These are phyloP conservation scores for Chaetomium cochliodes DNA, from an alignment of 495 filamentous ascomycete species.

Conservation along the genomic window DNA sequence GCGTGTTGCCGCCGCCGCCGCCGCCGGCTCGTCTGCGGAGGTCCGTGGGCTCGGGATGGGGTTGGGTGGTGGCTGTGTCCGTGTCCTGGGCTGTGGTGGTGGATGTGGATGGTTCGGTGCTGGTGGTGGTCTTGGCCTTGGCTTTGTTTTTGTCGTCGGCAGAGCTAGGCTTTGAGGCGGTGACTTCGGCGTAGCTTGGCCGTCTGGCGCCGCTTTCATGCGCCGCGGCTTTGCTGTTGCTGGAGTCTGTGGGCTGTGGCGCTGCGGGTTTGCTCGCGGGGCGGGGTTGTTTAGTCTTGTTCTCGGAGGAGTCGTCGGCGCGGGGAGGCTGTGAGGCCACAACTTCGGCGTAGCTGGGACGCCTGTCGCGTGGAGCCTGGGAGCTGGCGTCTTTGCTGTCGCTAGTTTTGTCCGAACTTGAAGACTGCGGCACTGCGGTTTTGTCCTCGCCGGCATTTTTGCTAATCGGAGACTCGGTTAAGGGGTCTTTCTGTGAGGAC, in stretches of 20 bases:
- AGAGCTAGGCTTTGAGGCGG: too few relatives aligned
- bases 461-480: neutral
- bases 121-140: neutral
- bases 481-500: neutral
- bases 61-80: neutral
- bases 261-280: too few relatives aligned
- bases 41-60: neutral
- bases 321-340: neutral
- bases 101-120: neutral
- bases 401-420: neutral
- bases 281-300: neutral
- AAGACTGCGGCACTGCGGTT: neutral
- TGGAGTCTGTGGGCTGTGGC: neutral
- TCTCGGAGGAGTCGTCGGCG: neutral
- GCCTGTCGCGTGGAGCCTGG: neutral
- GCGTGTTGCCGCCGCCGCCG: too few relatives aligned
- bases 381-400: neutral
- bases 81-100: neutral
- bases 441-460: neutral
- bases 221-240: too few relatives aligned
- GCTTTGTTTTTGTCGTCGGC: neutral
- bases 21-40: slow-evolving; percentile 1
- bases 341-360: slow-evolving; percentile 10
- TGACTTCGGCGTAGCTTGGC: too few relatives aligned
- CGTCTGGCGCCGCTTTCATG: too few relatives aligned